Percentiles rank a stretch among this genome's conserved stretches.
These are phyloP conservation scores for Esteya vermicola DNA, from an alignment of 2,329 filamentous ascomycete genomes.

Conservation along the genomic window DNA sequence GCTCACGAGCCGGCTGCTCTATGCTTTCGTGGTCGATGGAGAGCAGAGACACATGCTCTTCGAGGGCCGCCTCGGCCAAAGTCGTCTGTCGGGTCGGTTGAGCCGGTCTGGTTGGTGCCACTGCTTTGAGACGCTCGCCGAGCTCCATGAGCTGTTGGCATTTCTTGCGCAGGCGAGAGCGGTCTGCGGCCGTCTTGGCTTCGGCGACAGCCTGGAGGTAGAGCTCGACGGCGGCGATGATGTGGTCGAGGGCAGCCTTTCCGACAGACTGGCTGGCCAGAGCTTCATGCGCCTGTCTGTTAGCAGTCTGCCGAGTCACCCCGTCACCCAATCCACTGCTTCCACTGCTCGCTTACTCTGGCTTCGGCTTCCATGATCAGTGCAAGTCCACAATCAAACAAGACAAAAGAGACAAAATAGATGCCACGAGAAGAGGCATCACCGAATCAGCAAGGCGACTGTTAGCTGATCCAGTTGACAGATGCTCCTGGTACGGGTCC, in stretches of 20 bases:
- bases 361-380: constrained; percentile 1
- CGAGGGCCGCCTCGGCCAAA: no score
- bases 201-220: constrained; percentile 65
- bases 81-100: no score
- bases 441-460: no score
- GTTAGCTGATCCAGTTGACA: no score
- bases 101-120: no score
- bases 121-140: constrained; percentile 61
- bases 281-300: constrained; percentile 7
- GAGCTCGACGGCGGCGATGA: constrained; percentile 64
- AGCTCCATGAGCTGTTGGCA: constrained; percentile 54
- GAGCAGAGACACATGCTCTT: no score
- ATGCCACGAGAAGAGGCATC: not conserved
- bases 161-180: constrained; percentile 49
- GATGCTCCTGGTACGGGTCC: no score
- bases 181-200: constrained; percentile 47
- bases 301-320: not conserved
- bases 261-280: constrained; percentile 5
- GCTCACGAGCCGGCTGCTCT: constrained; percentile 26
- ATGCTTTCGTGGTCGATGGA: not conserved
- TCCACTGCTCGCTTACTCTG: not conserved
- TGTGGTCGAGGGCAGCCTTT: constrained; percentile 54
- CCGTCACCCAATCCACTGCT: no score
- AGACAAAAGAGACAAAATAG: not conserved
- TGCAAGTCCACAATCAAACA: no score